Percentiles rank a stretch among this genome's conserved stretches.
phyloP scores from a whole-genome alignment of 2,329 filamentous ascomycete genomes.

The Phaeomoniella chlamydospora region DNA sequence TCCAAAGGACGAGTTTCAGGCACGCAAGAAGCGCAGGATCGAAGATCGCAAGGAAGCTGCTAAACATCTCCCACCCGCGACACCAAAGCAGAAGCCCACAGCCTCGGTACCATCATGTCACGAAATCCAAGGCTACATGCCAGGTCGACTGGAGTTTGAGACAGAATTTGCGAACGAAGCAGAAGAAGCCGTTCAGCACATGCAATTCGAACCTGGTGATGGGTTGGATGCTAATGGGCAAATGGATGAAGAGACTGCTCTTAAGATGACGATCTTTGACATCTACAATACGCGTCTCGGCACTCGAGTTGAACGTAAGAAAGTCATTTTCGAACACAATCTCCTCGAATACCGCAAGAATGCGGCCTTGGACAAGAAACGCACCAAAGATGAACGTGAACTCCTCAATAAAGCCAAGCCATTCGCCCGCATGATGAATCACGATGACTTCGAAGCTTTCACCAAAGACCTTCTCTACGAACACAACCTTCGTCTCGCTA shows the following conservation, averaged over 20 bases:
- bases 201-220: constrained; percentile 95
- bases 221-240: constrained; percentile 80
- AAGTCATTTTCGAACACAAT: constrained; percentile 90
- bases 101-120: constrained; percentile 92
- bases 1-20: constrained; percentile 82
- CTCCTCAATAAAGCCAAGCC: constrained; percentile 87
- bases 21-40: constrained; percentile 82
- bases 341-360: constrained; percentile 91
- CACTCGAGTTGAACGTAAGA: constrained; percentile 83
- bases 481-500: constrained; percentile 78
- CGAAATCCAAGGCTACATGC: constrained; percentile 98
- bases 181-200: constrained; percentile 93
- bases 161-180: constrained; percentile 96
- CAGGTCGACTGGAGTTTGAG: constrained; percentile 90
- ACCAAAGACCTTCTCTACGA: constrained; percentile 79
- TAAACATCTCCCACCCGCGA: constrained; percentile 67
- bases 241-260: constrained; percentile 86
- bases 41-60: constrained; percentile 80
- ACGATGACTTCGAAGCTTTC: constrained; percentile 74
- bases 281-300: constrained; percentile 92
- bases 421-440: constrained; percentile 93
- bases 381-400: constrained; percentile 88
- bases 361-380: constrained; percentile 76
- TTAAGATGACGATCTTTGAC: constrained; percentile 96
- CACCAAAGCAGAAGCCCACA: constrained; percentile 89